Base-by-base conservation (phyloP, 83 land plant species). In the Picea abies region DNA sequence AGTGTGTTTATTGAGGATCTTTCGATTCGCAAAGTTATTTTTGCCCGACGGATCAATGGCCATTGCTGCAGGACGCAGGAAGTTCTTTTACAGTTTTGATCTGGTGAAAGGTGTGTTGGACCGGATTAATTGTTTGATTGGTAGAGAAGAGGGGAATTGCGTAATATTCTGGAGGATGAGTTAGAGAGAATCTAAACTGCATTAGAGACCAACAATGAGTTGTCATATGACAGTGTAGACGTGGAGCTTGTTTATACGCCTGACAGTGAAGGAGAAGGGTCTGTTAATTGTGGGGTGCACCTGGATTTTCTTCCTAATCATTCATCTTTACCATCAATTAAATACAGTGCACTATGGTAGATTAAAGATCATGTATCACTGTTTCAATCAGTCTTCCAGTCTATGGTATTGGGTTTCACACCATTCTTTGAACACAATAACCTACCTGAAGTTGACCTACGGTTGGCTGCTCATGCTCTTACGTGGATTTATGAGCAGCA, bases 361-460 rank as follows among this genome's bases (percentile, higher is more conserved):
- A 79, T 87, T 25, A 52, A 78, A 60, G 85, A 84, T 83, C 90
- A 87, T 12, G 29, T 89, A 62, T 81, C 90, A 12, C 61, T 89
- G 23, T 89, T 89, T 68, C 87, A 89, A 81, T 82, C 91, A 44
- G 87, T 89, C 39, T 86, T 89, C 70, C 90, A 89, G 49, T 82
- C 90, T 49, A 84, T 89, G 87, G 83, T 89, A 19, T 71, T 89
- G 76, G 90, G 85, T 65, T 87, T 89, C 68, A 89, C 91, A n/a
- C 90, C 91, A 16, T 85, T 89, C 23, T 87, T 87, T 83, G 90
- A 87, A 49, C 84, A 87, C 82, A 89, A 83, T 79, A 84, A 87
- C 47, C 62, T 87, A 8, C 91, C 91, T 58, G 90, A 89, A 71
- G 79, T 89, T 77, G 91, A 89, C 84, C 81, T 85, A 17, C 83